phyloP scores from a whole-genome alignment of 768 basidiomycete species.

The Amanita thiersii region DNA sequence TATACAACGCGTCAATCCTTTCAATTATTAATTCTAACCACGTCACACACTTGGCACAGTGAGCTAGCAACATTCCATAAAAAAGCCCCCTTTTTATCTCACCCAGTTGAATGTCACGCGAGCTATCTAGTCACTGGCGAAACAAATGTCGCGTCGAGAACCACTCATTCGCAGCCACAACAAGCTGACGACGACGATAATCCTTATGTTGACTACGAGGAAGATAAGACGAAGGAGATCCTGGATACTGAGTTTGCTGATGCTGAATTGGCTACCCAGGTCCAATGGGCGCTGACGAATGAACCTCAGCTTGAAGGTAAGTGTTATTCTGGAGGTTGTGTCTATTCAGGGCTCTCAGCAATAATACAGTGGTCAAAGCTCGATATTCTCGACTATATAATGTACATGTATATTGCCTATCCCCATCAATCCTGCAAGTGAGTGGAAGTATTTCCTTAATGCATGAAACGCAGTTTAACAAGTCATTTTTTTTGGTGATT shows the following conservation, averaged over 20 bases:
- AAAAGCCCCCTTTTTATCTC: conserved; percentile 30
- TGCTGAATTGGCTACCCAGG: conserved; percentile 36
- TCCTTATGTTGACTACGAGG: conserved; percentile 18
- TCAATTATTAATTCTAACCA: conserved; percentile 2
- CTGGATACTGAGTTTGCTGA: conserved; percentile 18
- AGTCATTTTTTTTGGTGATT: neutral
- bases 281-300: conserved; percentile 48
- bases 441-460: conserved; percentile 17
- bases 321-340: conserved; percentile 13
- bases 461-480: conserved; percentile 5
- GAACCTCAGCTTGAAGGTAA: conserved; percentile 60
- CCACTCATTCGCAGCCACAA: conserved; percentile 10
- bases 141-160: conserved; percentile 11
- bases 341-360: neutral
- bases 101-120: conserved; percentile 35
- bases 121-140: conserved; percentile 69
- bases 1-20: conserved; percentile 12
- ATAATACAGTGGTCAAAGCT: conserved; percentile 38
- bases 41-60: conserved; percentile 24
- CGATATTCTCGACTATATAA: conserved; percentile 46
- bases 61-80: conserved; percentile 55
- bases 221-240: neutral
- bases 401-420: conserved; percentile 64
- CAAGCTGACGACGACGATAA: conserved; percentile 20
- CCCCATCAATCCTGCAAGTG: conserved; percentile 55